Evolutionary conservation across 2,329 filamentous ascomycete species (phyloP).

Genomic region (Ilyonectria mors-panacis): DNA sequence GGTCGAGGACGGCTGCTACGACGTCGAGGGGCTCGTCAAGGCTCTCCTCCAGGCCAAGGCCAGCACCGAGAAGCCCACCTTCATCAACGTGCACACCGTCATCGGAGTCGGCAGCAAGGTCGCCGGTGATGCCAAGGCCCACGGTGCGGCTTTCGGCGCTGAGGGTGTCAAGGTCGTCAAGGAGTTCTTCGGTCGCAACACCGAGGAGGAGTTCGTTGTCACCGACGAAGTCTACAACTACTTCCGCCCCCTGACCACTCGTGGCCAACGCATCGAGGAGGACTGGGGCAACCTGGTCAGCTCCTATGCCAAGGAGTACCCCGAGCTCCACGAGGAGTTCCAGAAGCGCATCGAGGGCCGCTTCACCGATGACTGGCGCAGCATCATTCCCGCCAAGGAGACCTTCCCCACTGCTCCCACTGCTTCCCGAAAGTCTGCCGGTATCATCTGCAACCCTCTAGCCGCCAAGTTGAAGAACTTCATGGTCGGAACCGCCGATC

Average conservation of each 20-base stretch:
- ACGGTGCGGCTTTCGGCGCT: conserved; percentile 70
- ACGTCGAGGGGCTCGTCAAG: conserved; percentile 59
- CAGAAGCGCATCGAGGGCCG: conserved; percentile 62
- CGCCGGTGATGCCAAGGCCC: conserved; percentile 67
- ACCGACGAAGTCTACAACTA: conserved; percentile 64
- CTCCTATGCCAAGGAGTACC: conserved; percentile 60
- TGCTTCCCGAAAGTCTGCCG: conserved; percentile 65
- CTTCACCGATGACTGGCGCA: conserved; percentile 63
- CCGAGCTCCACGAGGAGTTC: conserved; percentile 66
- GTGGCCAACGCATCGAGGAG: conserved; percentile 61
- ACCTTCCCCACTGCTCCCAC: conserved; percentile 63
- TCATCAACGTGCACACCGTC: conserved; percentile 71
- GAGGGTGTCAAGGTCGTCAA: conserved; percentile 64
- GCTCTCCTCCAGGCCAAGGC: conserved; percentile 62
- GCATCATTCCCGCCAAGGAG: conserved; percentile 61
- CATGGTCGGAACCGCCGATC: conserved; percentile 69
- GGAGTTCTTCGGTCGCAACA: conserved; percentile 51
- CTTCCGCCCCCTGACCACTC: conserved; percentile 61
- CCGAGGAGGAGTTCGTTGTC: conserved; percentile 55
- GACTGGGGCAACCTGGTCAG: conserved; percentile 62
- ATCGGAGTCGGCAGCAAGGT: conserved; percentile 67
- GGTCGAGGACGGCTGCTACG: conserved; percentile 66
- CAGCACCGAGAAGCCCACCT: conserved; percentile 65
- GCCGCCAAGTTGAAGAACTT: conserved; percentile 62
- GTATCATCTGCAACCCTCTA: conserved; percentile 65